Evolutionary conservation across 164 flowering plant species (phyloP), one percentile per base, ranked within the genome.

Genomic region (Echeveria elegans): DNA sequence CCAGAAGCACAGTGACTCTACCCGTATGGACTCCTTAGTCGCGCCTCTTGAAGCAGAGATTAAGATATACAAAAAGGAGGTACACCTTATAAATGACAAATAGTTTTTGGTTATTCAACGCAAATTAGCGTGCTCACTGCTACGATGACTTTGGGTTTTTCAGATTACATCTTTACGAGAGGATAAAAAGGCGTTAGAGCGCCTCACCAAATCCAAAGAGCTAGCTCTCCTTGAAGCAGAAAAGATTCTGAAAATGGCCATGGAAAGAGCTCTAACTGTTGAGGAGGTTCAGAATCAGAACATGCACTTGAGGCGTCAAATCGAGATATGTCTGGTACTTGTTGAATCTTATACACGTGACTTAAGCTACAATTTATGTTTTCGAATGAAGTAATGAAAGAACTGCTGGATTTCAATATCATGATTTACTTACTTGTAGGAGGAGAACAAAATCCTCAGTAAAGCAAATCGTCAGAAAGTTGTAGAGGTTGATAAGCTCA

Each of bases 281-380:
- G 98, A 93, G 76, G 97, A 88, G 71, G 84, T 90, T 78, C 97
- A 90, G 65, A 93, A 93, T 72, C 86, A 90, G 10, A 93, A 90
- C 73, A 78, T 78, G 32, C 96, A 88, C 73, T 75, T 93, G 71
- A 86, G 77, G 79, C 81, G 92, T 75, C 96, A 89, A 78, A 84
- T 88, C 59, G 97, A 90, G 81, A 88, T 88, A 30, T 88, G 85
- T 76, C 94, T 82, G 90, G 97, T 65, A 78, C 31, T 70, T 26
- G 24, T 63, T n/a, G n/a, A n/a, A n/a, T n/a, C n/a, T n/a, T n/a
- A n/a, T 30, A 14, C 1, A 9, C 43, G 9, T 6, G 3, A n/a
- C n/a, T n/a, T n/a, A n/a, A n/a, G n/a, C n/a, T n/a, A 23, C n/a
- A n/a, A n/a, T n/a, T n/a, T n/a, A n/a, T n/a, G n/a, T n/a, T n/a